phyloP scores from a whole-genome alignment of 2,329 filamentous ascomycete genomes.

The Neofusicoccum sp. region DNA sequence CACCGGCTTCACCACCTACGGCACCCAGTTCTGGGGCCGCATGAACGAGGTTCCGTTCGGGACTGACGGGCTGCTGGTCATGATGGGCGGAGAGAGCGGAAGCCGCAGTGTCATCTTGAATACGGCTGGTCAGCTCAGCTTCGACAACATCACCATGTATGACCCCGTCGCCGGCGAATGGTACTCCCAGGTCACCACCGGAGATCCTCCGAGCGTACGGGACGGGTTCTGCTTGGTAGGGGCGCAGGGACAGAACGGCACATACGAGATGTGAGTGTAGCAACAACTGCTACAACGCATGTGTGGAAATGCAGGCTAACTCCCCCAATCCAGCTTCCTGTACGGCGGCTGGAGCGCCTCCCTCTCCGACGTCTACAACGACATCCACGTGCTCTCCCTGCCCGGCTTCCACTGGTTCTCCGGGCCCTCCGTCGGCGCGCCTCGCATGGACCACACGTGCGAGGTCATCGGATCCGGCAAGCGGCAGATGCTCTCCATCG shows the following conservation, averaged over 20 bases:
- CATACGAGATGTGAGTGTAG: not conserved
- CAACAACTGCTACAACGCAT: too few species aligned
- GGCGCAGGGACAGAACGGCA: too few species aligned
- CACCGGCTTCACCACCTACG: not conserved
- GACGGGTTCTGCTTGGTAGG: not conserved
- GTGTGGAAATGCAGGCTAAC: too few species aligned
- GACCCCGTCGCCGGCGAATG: not conserved
- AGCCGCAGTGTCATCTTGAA: not conserved
- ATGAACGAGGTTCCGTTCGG: not conserved
- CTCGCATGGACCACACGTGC: not conserved
- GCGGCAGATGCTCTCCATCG: too few species aligned
- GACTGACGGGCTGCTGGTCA: not conserved
- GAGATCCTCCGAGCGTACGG: not conserved
- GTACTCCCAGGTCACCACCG: not conserved
- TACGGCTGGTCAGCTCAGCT: not conserved
- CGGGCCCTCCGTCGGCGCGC: not conserved
- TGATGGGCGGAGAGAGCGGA: not conserved
- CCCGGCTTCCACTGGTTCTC: not conserved
- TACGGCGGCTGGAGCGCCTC: not conserved
- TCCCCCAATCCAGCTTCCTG: not conserved
- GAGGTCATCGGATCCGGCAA: not conserved
- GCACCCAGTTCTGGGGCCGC: not conserved
- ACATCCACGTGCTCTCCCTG: not conserved
- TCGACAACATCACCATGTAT: not conserved
- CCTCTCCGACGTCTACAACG: not conserved